Evolutionary conservation across 2,329 filamentous ascomycete genomes (phyloP).

Genomic region (Cladobotryum protrusum): DNA sequence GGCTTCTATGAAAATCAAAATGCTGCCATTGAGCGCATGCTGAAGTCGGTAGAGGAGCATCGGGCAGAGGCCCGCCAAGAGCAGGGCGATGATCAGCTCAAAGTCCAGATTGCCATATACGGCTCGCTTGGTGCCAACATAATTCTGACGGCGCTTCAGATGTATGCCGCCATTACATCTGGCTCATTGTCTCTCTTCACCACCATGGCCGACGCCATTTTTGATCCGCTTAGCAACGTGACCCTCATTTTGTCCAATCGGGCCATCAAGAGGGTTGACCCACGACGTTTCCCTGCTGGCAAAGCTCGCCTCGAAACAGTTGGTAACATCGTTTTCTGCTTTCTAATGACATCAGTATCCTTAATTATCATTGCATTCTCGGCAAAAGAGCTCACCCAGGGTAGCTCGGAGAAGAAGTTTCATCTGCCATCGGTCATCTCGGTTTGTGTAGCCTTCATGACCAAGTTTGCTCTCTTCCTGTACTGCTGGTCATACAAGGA

Average conservation of each 20-base stretch:
- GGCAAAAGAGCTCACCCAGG: conserved; percentile 58
- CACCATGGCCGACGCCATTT: conserved; percentile 92
- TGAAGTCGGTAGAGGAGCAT: conserved; percentile 92
- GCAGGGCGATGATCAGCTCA: conserved; percentile 73
- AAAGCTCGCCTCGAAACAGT: conserved; percentile 93
- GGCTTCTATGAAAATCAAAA: conserved; percentile 89
- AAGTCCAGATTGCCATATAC: conserved; percentile 60
- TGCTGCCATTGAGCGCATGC: conserved; percentile 82
- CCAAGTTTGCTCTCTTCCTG: conserved; percentile 76
- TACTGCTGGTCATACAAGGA: conserved; percentile 91
- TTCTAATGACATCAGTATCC: conserved; percentile 89
- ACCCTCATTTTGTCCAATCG: conserved; percentile 82
- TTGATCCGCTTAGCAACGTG: conserved; percentile 85
- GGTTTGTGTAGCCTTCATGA: conserved; percentile 74
- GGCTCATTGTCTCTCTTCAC: conserved; percentile 94
- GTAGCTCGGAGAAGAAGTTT: conserved; percentile 56
- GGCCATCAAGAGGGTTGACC: conserved; percentile 81
- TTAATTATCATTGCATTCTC: conserved; percentile 90
- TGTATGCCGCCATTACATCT: conserved; percentile 82
- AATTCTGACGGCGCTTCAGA: conserved; percentile 69
- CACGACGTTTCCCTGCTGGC: conserved; percentile 79
- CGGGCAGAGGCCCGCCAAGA: conserved; percentile 73
- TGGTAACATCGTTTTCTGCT: conserved; percentile 94
- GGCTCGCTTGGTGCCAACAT: conserved; percentile 75
- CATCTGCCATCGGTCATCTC: conserved; percentile 79